Evolutionary conservation across 805 yeast species (phyloP).

Genomic region (Lachancea sp.): DNA sequence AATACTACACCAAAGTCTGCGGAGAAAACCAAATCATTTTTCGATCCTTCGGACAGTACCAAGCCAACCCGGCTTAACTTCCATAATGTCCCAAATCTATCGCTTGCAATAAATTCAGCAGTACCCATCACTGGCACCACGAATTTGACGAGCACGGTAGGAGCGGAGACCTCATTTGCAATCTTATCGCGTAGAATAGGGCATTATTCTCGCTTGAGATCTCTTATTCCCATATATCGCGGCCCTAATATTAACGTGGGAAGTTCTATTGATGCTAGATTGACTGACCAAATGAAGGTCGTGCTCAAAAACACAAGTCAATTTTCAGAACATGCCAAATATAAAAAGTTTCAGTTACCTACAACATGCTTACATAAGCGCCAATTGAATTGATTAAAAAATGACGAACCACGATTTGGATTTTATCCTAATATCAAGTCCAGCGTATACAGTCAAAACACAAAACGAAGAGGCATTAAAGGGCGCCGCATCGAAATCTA

Average conservation of each 20-base stretch:
- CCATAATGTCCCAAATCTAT: constrained; percentile 17
- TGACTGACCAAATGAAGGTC: constrained; percentile 4
- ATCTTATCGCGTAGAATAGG: background rate
- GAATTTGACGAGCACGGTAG: too few species aligned
- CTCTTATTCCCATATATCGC: constrained; percentile 2
- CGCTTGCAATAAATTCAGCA: constrained; percentile 4
- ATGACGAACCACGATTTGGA: too few species aligned
- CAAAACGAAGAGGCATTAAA: too few species aligned
- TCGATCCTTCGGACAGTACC: constrained; percentile 1
- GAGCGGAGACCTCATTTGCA: background rate
- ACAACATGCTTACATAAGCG: constrained; percentile 1
- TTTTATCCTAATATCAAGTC: too few species aligned
- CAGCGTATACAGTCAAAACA: too few species aligned
- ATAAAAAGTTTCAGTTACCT: constrained; percentile 1
- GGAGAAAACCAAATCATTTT: constrained; percentile 17
- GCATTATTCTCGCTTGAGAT: background rate
- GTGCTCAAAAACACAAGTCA: background rate
- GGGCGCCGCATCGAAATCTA: too few species aligned
- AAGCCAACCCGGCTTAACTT: constrained; percentile 15
- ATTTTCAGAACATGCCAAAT: background rate
- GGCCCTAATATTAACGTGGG: background rate
- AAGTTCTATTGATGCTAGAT: background rate
- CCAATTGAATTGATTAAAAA: background rate
- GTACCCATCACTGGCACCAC: background rate
- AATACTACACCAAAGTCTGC: constrained; percentile 26